Percentiles rank a stretch among this genome's conserved stretches.
Evolutionary conservation across 345 rosid genomes (phyloP).

Genomic region (Populus simonii): DNA sequence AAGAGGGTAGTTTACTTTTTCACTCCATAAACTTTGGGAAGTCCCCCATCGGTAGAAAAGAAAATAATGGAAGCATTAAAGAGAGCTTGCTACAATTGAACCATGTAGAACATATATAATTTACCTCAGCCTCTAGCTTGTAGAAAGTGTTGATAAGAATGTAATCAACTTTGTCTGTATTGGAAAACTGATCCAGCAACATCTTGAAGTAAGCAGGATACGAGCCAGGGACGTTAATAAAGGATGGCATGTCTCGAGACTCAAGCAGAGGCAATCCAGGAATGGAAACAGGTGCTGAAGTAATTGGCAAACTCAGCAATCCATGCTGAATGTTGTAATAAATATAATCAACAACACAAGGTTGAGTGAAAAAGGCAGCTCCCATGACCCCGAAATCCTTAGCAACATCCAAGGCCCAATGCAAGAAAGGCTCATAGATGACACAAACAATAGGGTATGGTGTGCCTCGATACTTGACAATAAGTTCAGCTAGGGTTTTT

Average conservation of each 20-base stretch:
- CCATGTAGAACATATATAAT: background rate
- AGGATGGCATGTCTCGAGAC: conserved; percentile 22
- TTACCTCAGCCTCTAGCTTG: conserved; percentile 24
- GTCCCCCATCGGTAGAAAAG: too few species aligned
- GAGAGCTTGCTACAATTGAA: too few species aligned
- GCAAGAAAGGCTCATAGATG: conserved; percentile 57
- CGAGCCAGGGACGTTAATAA: background rate
- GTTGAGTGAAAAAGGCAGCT: conserved; percentile 67
- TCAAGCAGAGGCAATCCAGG: conserved; percentile 24
- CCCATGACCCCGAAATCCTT: conserved; percentile 41
- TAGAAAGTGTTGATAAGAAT: conserved; percentile 26
- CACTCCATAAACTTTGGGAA: too few species aligned
- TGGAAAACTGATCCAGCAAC: conserved; percentile 20
- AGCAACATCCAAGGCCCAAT: conserved; percentile 65
- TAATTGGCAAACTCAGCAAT: conserved; percentile 39
- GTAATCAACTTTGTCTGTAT: conserved; percentile 19
- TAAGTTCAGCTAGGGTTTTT: conserved; percentile 41
- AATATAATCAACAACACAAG: conserved; percentile 55
- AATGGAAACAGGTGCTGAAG: conserved; percentile 24
- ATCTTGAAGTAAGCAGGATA: conserved; percentile 23
- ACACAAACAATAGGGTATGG: conserved; percentile 45
- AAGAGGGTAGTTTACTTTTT: too few species aligned
- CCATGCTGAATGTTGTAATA: conserved; percentile 42
- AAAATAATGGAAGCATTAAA: too few species aligned
- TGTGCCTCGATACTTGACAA: conserved; percentile 29